Percentiles rank a stretch among this genome's conserved stretches.
Evolutionary conservation across 805 yeast species (phyloP).

Genomic region (Myxozyma neotropica): DNA sequence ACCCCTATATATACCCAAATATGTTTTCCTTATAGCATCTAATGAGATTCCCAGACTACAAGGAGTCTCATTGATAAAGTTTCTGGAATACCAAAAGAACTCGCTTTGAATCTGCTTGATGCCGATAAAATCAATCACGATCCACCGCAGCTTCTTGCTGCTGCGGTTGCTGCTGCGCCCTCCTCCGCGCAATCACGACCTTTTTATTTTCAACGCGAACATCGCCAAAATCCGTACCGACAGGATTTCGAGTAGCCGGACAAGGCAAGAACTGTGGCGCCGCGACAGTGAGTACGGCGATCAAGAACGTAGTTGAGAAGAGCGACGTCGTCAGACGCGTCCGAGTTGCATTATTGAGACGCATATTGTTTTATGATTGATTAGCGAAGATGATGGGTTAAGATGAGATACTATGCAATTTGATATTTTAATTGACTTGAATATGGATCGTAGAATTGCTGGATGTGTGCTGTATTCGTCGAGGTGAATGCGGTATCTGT

Average conservation of each 20-base stretch:
- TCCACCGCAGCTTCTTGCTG: background rate
- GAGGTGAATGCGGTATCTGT: too few relatives aligned
- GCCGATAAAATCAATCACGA: background rate
- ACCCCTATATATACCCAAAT: background rate
- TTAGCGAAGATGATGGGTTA: too few relatives aligned
- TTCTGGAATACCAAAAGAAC: too few relatives aligned
- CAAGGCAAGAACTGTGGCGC: constrained; percentile 46
- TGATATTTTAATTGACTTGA: too few relatives aligned
- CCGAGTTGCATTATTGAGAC: constrained; percentile 60
- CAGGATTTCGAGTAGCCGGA: constrained; percentile 37
- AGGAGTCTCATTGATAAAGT: too few relatives aligned
- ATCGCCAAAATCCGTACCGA: constrained; percentile 28
- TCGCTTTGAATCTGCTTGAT: too few relatives aligned
- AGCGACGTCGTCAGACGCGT: constrained; percentile 62
- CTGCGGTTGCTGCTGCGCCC: background rate
- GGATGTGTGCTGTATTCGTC: too few relatives aligned
- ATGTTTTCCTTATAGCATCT: too few relatives aligned
- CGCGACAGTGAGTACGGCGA: constrained; percentile 68
- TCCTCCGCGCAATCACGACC: constrained; percentile 4
- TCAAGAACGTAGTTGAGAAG: constrained; percentile 73
- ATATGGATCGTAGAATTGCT: too few relatives aligned
- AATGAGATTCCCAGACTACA: too few relatives aligned
- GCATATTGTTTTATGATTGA: constrained; percentile 45
- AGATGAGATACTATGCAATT: too few relatives aligned
- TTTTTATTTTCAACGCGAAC: constrained; percentile 5